phyloP scores from a whole-genome alignment of 176 grass and related monocot genomes.

The Zizania latifolia region DNA sequence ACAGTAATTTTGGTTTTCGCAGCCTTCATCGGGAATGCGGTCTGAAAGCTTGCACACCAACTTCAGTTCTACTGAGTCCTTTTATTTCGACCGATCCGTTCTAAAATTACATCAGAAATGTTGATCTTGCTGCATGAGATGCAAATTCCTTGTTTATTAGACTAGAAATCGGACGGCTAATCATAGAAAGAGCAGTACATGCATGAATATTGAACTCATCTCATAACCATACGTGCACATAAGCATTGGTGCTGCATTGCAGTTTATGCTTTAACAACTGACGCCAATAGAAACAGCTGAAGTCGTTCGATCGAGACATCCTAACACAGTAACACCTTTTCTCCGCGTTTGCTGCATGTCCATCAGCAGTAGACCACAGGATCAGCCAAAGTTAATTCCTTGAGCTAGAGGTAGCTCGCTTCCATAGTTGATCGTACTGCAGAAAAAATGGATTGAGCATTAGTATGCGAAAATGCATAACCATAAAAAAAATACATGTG shows the following conservation, averaged over 20 bases:
- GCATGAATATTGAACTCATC: neutral
- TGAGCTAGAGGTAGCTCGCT: constrained; percentile 92
- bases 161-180: neutral
- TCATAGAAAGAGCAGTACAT: neutral
- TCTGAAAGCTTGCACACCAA: neutral
- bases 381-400: constrained; percentile 86
- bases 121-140: neutral
- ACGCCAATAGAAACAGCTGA: neutral
- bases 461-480: neutral
- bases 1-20: too few relatives aligned
- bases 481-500: neutral
- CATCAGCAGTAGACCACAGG: neutral
- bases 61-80: neutral
- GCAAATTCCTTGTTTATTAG: neutral
- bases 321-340: neutral
- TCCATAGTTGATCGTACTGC: constrained; percentile 97
- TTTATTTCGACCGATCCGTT: neutral
- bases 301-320: neutral
- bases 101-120: neutral
- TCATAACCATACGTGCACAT: constrained; percentile 14
- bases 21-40: neutral
- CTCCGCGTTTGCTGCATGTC: neutral
- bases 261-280: neutral
- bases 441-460: constrained; percentile 9
- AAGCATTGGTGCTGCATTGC: neutral